Percentiles rank a stretch among this genome's conserved stretches.
phyloP scores from a whole-genome alignment of 768 basidiomycete species.

The Russula compacta region DNA sequence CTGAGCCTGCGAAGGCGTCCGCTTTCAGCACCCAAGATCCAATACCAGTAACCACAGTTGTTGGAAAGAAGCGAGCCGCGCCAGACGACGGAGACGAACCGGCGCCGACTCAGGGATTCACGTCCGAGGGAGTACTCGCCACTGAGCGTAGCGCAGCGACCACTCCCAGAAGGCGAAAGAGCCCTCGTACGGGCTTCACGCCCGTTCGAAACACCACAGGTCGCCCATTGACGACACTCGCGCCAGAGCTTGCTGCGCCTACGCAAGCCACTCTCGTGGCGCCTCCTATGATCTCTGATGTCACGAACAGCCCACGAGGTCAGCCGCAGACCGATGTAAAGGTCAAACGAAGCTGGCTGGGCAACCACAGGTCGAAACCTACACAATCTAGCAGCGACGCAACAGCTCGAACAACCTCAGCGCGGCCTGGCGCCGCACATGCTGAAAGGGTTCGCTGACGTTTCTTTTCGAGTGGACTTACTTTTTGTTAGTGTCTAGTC shows the following conservation, averaged over 20 bases:
- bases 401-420: slow-evolving; percentile 7
- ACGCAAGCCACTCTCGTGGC: slow-evolving; percentile 22
- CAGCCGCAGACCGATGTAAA: slow-evolving; percentile 2
- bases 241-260: slow-evolving; percentile 39
- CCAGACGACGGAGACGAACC: slow-evolving; percentile 66
- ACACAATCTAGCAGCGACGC: background rate
- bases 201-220: slow-evolving; percentile 47
- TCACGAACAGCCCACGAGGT: slow-evolving; percentile 52
- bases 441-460: slow-evolving; percentile 7
- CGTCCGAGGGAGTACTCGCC: slow-evolving; percentile 36
- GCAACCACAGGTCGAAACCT: slow-evolving; percentile 4
- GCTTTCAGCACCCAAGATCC: background rate
- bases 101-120: slow-evolving; percentile 59
- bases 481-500: background rate
- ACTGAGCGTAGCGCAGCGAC: slow-evolving; percentile 30
- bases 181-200: slow-evolving; percentile 61
- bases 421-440: slow-evolving; percentile 1
- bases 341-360: slow-evolving; percentile 16
- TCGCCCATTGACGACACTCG: slow-evolving; percentile 31
- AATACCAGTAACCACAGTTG: slow-evolving; percentile 31
- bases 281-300: slow-evolving; percentile 41
- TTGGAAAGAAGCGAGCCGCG: slow-evolving; percentile 61
- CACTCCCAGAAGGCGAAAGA: slow-evolving; percentile 57
- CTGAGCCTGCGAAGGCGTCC: slow-evolving; percentile 20
- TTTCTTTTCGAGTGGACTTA: background rate